A percentile compares a stretch with the other conserved stretches of the same genome.
These are phyloP conservation scores for Stachybotrys echinatus DNA, from an alignment of 2,329 filamentous ascomycete species.

Conservation along the genomic window DNA sequence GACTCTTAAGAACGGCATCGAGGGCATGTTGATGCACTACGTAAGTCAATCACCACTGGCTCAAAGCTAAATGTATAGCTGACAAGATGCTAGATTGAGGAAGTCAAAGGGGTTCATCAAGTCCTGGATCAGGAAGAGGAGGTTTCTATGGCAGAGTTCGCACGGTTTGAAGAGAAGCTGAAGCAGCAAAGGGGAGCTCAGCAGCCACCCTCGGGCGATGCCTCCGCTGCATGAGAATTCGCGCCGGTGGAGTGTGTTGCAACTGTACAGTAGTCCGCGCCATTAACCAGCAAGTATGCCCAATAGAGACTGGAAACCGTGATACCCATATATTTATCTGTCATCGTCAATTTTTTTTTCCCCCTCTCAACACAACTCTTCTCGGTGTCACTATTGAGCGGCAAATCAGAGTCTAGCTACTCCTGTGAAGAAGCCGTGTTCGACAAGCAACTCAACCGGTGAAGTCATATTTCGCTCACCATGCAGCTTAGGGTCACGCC, in stretches of 20 bases:
- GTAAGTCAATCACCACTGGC: slow-evolving; percentile 45
- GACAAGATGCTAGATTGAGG: slow-evolving; percentile 66
- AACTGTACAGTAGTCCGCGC: not conserved
- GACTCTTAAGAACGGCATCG: slow-evolving; percentile 94
- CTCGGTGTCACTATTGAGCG: too few species aligned
- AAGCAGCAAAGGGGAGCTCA: slow-evolving; percentile 43
- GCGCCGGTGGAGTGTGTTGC: not conserved
- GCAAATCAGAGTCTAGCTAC: too few species aligned
- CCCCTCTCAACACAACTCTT: too few species aligned
- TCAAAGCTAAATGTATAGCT: slow-evolving; percentile 15
- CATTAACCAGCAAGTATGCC: not conserved
- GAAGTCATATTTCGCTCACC: too few species aligned
- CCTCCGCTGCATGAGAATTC: not conserved
- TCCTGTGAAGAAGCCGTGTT: too few species aligned
- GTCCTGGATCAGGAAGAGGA: slow-evolving; percentile 90
- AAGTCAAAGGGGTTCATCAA: slow-evolving; percentile 88
- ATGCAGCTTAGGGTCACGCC: too few species aligned
- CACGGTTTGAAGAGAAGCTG: slow-evolving; percentile 85
- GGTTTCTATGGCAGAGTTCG: slow-evolving; percentile 80
- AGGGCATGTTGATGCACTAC: slow-evolving; percentile 97
- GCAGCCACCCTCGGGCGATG: not conserved
- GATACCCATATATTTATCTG: too few species aligned
- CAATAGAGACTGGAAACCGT: not conserved
- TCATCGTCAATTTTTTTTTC: too few species aligned
- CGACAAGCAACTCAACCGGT: too few species aligned